Evolutionary conservation across 352 stramenopile genomes (phyloP).

Genomic region (Saprolegnia diclina): DNA sequence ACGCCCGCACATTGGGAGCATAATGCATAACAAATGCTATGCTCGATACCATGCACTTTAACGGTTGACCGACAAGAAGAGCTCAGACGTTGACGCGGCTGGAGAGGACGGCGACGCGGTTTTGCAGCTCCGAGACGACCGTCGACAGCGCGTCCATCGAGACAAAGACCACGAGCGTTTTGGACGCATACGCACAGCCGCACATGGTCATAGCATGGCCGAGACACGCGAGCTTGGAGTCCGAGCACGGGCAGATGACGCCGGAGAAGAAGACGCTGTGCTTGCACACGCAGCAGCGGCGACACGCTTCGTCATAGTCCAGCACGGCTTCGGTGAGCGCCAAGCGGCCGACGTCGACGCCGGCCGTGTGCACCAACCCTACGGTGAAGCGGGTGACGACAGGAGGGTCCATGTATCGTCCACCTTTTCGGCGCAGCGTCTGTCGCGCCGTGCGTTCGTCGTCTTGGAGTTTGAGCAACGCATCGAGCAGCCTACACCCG

Average conservation of each 20-base stretch:
- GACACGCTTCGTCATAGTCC: slow-evolving; percentile 59
- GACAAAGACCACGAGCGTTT: slow-evolving; percentile 67
- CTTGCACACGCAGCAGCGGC: slow-evolving; percentile 53
- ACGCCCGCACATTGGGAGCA: background rate
- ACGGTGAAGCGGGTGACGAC: no score
- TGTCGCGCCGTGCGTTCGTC: no score
- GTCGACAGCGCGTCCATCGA: background rate
- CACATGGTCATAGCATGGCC: slow-evolving; percentile 64
- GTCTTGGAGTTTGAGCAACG: background rate
- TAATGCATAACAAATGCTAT: background rate
- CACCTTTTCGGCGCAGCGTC: no score
- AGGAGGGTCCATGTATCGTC: no score
- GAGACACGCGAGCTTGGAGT: slow-evolving; percentile 51
- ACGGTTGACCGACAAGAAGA: no score
- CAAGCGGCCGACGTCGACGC: slow-evolving; percentile 41
- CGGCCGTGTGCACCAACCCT: background rate
- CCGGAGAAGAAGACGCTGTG: slow-evolving; percentile 81
- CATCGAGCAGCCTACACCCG: background rate
- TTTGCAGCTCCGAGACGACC: background rate
- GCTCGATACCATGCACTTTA: background rate
- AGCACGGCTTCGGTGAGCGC: slow-evolving; percentile 70
- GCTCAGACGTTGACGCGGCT: background rate
- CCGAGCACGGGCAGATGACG: slow-evolving; percentile 59
- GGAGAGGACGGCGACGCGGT: background rate
- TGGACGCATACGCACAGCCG: slow-evolving; percentile 45